Percentiles rank a stretch among this genome's conserved stretches.
Conservation (phyloP, 148 eudicot genomes). For the Rheum nobile region DNA sequence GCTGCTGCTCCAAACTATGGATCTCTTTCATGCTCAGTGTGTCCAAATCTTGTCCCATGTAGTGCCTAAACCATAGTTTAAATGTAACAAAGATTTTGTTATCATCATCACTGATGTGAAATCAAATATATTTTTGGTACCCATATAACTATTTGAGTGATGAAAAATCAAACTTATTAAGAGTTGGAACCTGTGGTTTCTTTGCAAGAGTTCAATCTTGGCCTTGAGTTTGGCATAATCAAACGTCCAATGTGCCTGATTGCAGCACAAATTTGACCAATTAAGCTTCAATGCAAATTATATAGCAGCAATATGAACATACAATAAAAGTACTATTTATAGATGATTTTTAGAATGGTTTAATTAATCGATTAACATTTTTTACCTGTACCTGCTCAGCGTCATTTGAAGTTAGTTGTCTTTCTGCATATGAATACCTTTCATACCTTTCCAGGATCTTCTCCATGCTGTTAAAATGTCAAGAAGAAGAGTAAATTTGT, state of each 20-base stretch:
- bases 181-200: conserved; percentile 37
- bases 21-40: conserved; percentile 44
- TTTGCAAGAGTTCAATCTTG: conserved; percentile 52
- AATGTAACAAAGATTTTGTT: neutral
- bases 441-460: conserved; percentile 27
- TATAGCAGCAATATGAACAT: neutral
- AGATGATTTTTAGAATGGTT: neutral
- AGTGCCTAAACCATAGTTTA: conserved; percentile 27
- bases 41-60: conserved; percentile 56
- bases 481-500: conserved; percentile 1
- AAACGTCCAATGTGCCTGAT: conserved; percentile 60
- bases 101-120: neutral
- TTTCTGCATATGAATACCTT: conserved; percentile 12
- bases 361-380: neutral
- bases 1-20: conserved; percentile 60
- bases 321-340: neutral
- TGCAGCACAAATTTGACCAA: neutral
- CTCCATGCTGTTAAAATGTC: conserved; percentile 29
- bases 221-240: conserved; percentile 68
- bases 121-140: neutral
- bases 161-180: neutral
- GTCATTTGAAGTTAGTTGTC: conserved; percentile 8
- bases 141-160: neutral
- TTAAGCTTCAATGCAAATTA: neutral
- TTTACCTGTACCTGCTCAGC: neutral